Evolutionary conservation across 768 basidiomycete genomes (phyloP), one percentile per base, ranked within the genome.

Genomic region (Boletus vermiculosoides): DNA sequence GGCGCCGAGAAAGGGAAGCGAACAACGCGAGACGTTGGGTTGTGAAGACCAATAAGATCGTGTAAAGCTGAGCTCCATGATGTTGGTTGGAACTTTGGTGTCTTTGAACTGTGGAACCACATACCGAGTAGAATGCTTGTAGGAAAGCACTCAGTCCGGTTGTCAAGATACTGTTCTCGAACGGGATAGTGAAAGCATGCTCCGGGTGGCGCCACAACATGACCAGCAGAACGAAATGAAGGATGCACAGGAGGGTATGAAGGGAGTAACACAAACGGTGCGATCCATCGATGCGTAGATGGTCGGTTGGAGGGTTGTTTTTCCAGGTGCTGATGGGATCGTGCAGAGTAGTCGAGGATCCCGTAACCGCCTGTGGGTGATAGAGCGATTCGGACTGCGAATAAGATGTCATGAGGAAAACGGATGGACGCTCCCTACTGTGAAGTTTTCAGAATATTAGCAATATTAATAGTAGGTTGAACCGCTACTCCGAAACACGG

Each of bases 51-150:
- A 54, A 22, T 2, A 25, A 5, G 13, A 45, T 37, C 2, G 45
- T 54, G 16, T 54, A 54, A 13, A 53, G 23, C 52, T 47, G 30
- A 7, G 16, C 44, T 10, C 44, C 8, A 18, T 28, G 12, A 45
- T 25, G 9, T 18, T 10, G 4, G n/a, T 45, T 7, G 2, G 4
- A 9, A 25, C 8, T 45, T 22, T 9, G 16, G 10, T 20, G 4
- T 45, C 8, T 28, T 25, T 3, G 25, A 28, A 45, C 15, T 10
- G 9, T 10, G 4, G 44, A 22, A 18, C 44, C 9, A 28, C 28
- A 31, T 52, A 52, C 51, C 20, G 51, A 33, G 12, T 54, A 39
- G n/a, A 54, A 54, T n/a, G 52, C 45, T 25, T 39, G 52, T 7
- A 54, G 31, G 9, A 44, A 54, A 13, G 45, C 33, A 12, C 40